Evolutionary conservation across 2,329 filamentous ascomycete genomes (phyloP), one percentile per base, ranked within the genome.

Genomic region (Chaetomiaceae sp.): DNA sequence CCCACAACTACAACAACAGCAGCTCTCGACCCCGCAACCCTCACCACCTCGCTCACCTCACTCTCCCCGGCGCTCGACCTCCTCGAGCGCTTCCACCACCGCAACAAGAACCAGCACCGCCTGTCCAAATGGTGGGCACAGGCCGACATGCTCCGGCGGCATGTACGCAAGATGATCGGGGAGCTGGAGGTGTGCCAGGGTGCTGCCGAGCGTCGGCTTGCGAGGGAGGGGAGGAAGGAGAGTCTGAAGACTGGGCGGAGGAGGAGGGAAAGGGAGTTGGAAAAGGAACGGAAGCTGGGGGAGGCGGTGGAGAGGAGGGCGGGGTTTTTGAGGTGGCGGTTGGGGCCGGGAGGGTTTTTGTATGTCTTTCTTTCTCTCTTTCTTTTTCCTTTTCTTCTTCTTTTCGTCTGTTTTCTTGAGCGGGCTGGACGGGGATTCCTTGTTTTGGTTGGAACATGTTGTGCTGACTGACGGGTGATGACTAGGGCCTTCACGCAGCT

Each of bases 51-150:
- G 13, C 23, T 56, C 44, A n/a, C 43, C 1, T 33, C 63, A 21
- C 68, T 81, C 38, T 51, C 60, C 3, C 65, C 72, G 2, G 63
- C 75, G 23, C 60, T 72, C 23, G 66, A 78, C 44, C 70, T 91
- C 41, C 80, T 96, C 39, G 76, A 85, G 62, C 78, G 87, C 58
- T 80, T 95, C 61, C 81, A 85, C 68, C 83, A 89, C 65, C 88
- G 90, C 62, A 93, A 96, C 73, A 85, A 84, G 64, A 97, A 96
- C 71, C 92, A 97, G 71, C 92, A 97, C 68, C 83, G 83, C 49
- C 76, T 79, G 55, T 79, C 84, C 25, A 81, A 82, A 64, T 99
- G 92, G 92, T 97, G 87, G 82, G 65, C 71, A 14, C 80, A 82
- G 61, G 81, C 96, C 55, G 78, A 78, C 47, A 77, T 85, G 57